Base-by-base conservation (phyloP, 2,329 filamentous ascomycete genomes). In the Claviceps spartinae region DNA sequence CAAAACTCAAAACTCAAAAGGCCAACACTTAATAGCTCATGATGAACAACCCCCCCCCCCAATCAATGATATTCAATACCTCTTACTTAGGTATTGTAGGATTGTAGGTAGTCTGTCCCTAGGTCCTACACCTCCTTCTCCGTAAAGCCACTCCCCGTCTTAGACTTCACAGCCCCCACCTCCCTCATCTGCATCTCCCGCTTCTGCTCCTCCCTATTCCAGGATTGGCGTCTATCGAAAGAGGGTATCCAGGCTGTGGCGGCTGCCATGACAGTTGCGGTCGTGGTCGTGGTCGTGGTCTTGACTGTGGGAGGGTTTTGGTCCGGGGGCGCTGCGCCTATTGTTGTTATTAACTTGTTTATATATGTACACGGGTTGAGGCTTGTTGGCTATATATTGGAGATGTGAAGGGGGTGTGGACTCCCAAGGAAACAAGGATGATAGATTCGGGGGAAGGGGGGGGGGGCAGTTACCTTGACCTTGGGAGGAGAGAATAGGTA, bases 181-280 rank as follows among this genome's bases (percentile, higher is more conserved):
- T 61, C 65, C 47, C 62, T 65, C 73, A 77, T 73, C 58, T 77
- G 74, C 63, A 75, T 59, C 51, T 65, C 65, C 55, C 71, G 76
- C 63, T 77, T 78, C 62, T 70, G 70, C 60, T 78, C 77, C 63
- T 81, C 73, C 38, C 68, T 66, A 59, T 67, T 72, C 68, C 72
- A 81, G 64, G 75, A 77, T 61, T 74, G 72, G 47, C 74, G 71
- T 9, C 72, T 68, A 57, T 69, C 63, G 50, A 70, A 57, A 18
- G 60, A 58, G 7, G 77, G 77, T 57, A 69, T 69, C 77, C 77
- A 80, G 55, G 57, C 60, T 52, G 60, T 61, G 2, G 67, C 63
- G 57, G 62, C 62, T 38, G 61, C 58, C 58, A 66, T 64, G 58
- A 30, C 26, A 30, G 26, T 30, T 7, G 26, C 26, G 1, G 22